These are phyloP conservation scores for Platanthera guangdongensis DNA, from an alignment of 106 monocot species.

Conservation along the genomic window DNA sequence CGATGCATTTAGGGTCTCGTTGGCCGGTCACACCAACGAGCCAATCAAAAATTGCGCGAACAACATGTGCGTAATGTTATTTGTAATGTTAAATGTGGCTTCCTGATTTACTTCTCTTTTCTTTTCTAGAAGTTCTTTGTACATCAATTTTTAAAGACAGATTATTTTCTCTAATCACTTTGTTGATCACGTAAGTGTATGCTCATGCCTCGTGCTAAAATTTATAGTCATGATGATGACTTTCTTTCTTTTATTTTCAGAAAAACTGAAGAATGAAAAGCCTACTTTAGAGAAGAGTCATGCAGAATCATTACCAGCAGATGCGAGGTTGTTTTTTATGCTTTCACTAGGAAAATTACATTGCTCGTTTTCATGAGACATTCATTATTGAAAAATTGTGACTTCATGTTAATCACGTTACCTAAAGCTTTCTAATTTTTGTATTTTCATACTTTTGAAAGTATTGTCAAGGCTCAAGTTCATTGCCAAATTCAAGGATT, in stretches of 20 bases:
- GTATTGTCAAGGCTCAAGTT: neutral
- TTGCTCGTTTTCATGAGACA: neutral
- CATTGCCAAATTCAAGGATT: neutral
- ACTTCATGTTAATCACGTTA: neutral
- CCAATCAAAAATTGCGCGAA: too few relatives aligned
- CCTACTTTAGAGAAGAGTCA: constrained; percentile 18
- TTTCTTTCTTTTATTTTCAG: constrained; percentile 29
- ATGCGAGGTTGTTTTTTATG: constrained; percentile 38
- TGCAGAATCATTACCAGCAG: constrained; percentile 7
- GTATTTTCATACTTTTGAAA: neutral
- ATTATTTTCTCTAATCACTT: neutral
- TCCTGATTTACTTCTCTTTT: neutral
- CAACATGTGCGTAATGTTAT: too few relatives aligned
- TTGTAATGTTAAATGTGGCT: neutral
- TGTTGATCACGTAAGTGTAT: neutral
- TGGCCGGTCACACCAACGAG: too few relatives aligned
- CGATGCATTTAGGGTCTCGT: too few relatives aligned
- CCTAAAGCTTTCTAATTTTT: neutral
- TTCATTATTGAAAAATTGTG: neutral
- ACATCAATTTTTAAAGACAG: neutral
- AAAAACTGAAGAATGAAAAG: constrained; percentile 49
- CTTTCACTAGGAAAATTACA: neutral
- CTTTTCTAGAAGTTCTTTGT: constrained; percentile 1
- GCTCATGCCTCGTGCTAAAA: neutral
- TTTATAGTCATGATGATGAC: neutral